A percentile compares a stretch with the other conserved stretches of the same genome.
Conservation (phyloP, 2,329 filamentous ascomycete species). For the Pleurostoma richardsiae region DNA sequence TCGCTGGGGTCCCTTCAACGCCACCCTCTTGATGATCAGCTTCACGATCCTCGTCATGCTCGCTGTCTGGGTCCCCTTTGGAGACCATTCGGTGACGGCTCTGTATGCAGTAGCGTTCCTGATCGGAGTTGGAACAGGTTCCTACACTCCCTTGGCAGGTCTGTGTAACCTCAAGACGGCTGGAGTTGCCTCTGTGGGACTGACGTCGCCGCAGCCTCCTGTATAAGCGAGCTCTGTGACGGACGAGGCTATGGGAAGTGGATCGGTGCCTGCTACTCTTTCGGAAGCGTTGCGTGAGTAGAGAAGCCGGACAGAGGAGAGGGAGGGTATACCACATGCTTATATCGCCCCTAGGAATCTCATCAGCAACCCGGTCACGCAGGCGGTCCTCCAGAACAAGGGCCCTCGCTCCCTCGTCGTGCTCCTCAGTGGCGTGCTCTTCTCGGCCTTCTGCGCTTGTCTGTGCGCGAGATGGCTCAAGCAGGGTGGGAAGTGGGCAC, state of each 20-base stretch:
- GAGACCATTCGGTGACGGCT: slow-evolving; percentile 10
- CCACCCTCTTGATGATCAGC: slow-evolving; percentile 16
- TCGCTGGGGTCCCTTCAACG: slow-evolving; percentile 17
- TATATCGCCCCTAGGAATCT: background rate
- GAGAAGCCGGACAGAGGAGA: no score
- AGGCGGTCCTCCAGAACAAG: background rate
- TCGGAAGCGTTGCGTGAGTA: slow-evolving; percentile 19
- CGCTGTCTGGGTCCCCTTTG: slow-evolving; percentile 19
- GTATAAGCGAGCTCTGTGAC: slow-evolving; percentile 17
- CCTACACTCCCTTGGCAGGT: slow-evolving; percentile 20
- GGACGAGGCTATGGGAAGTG: slow-evolving; percentile 18
- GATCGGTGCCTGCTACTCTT: slow-evolving; percentile 19
- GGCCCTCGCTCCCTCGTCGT: background rate
- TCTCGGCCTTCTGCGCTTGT: background rate
- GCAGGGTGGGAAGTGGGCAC: background rate
- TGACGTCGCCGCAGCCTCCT: slow-evolving; percentile 12
- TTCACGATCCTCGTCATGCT: slow-evolving; percentile 15
- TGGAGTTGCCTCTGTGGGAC: background rate
- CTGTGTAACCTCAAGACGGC: slow-evolving; percentile 1
- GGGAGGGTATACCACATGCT: background rate
- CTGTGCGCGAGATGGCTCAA: background rate
- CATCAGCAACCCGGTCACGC: background rate
- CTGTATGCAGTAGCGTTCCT: slow-evolving; percentile 17
- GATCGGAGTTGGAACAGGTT: slow-evolving; percentile 22
- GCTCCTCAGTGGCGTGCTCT: background rate